These are phyloP conservation scores for Dendrobium chrysotoxum DNA, from an alignment of 106 monocot species.

Conservation along the genomic window DNA sequence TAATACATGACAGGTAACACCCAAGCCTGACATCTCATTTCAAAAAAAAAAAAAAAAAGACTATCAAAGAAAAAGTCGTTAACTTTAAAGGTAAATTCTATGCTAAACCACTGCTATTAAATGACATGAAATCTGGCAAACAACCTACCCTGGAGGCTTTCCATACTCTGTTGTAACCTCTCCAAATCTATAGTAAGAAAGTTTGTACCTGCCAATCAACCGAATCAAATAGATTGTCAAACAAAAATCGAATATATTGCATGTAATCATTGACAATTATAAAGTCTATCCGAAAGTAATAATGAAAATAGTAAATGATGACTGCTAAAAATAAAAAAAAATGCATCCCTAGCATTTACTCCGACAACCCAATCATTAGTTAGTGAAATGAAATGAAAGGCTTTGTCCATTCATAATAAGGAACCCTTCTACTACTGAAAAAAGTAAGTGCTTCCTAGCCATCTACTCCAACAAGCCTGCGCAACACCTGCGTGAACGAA, in stretches of 20 bases:
- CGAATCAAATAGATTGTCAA: background rate
- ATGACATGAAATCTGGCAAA: background rate
- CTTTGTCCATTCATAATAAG: too few relatives aligned
- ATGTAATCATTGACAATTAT: background rate
- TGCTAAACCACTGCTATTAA: background rate
- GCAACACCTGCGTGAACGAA: background rate
- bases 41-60: too few relatives aligned
- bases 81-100: background rate
- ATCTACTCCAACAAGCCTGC: background rate
- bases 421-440: too few relatives aligned
- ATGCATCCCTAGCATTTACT: background rate
- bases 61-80: background rate
- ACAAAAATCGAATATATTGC: background rate
- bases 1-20: too few relatives aligned
- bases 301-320: too few relatives aligned
- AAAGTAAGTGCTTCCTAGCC: too few relatives aligned
- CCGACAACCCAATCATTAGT: background rate
- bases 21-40: too few relatives aligned
- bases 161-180: constrained; percentile 66
- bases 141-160: constrained; percentile 40
- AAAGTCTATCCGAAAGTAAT: background rate
- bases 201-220: constrained; percentile 53
- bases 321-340: background rate
- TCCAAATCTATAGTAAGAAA: constrained; percentile 72
- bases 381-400: too few relatives aligned